Evolutionary conservation across 192 early-diverging fungal species (phyloP).

Genomic region (Dissophora ornata): DNA sequence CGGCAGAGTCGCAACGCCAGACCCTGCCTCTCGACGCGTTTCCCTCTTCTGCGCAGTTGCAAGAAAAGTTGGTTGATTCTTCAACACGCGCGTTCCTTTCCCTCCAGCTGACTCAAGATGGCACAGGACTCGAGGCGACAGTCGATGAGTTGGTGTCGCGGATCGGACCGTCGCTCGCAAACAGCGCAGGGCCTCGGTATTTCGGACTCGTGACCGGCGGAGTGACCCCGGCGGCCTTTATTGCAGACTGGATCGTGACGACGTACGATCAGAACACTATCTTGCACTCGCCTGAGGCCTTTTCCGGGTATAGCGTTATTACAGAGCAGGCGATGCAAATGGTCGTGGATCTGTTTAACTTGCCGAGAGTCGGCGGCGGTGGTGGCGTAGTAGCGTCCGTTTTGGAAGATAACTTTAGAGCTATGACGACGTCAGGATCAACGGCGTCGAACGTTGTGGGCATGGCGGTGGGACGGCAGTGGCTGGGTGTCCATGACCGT

Average conservation of each 20-base stretch:
- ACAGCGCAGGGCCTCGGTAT: constrained; percentile 56
- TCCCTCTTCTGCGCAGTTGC: background rate
- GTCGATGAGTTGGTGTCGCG: constrained; percentile 14
- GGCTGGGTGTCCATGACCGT: constrained; percentile 39
- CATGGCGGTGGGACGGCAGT: constrained; percentile 57
- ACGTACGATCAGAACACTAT: constrained; percentile 52
- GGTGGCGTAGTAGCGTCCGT: background rate
- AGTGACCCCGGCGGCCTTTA: constrained; percentile 57
- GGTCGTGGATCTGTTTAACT: constrained; percentile 59
- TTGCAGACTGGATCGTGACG: constrained; percentile 57
- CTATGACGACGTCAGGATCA: constrained; percentile 65
- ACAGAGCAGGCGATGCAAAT: constrained; percentile 57
- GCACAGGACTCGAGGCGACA: constrained; percentile 12
- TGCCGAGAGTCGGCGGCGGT: constrained; percentile 29
- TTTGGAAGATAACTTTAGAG: constrained; percentile 8
- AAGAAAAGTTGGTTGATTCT: background rate
- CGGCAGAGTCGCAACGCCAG: constrained; percentile 6
- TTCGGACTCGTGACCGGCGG: constrained; percentile 73
- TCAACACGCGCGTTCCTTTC: constrained; percentile 12
- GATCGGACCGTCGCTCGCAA: constrained; percentile 27
- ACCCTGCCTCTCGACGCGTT: constrained; percentile 24
- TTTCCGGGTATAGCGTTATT: constrained; percentile 58
- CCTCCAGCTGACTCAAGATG: background rate
- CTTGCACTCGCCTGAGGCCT: constrained; percentile 45
- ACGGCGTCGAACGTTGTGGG: constrained; percentile 67